A percentile compares a stretch with the other conserved stretches of the same genome.
Evolutionary conservation across 2,329 filamentous ascomycete genomes (phyloP).

Genomic region (Aspergillus phoenicis): DNA sequence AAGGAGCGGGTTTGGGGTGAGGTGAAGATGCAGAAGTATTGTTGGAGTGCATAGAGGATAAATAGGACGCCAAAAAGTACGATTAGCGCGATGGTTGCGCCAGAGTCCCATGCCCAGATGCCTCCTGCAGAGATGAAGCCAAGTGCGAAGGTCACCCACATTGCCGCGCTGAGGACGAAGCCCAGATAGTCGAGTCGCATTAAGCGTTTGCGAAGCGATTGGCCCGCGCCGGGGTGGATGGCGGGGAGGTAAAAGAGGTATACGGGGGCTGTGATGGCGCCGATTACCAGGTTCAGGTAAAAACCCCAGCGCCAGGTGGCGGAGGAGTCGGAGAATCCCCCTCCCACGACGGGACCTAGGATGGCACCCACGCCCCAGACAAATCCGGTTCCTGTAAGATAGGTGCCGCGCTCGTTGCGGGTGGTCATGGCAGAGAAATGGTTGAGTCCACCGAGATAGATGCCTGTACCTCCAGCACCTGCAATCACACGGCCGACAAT

Average conservation of each 20-base stretch:
- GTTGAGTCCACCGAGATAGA: slow-evolving; percentile 25
- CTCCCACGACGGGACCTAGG: slow-evolving; percentile 17
- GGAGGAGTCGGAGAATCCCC: slow-evolving; percentile 17
- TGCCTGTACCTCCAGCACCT: slow-evolving; percentile 34
- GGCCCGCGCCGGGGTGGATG: slow-evolving; percentile 27
- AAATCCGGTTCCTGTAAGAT: slow-evolving; percentile 4
- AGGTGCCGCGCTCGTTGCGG: neutral
- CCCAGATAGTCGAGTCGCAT: slow-evolving; percentile 52
- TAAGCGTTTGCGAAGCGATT: slow-evolving; percentile 26
- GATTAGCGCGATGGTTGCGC: slow-evolving; percentile 19
- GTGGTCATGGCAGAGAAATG: slow-evolving; percentile 11
- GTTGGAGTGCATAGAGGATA: slow-evolving; percentile 51
- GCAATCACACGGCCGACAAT: slow-evolving; percentile 44
- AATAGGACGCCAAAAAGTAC: slow-evolving; percentile 47
- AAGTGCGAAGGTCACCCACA: slow-evolving; percentile 47
- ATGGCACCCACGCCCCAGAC: slow-evolving; percentile 13
- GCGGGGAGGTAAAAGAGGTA: slow-evolving; percentile 50
- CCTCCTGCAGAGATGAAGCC: slow-evolving; percentile 56
- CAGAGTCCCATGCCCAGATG: slow-evolving; percentile 52
- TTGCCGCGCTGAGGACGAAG: slow-evolving; percentile 46
- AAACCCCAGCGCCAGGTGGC: slow-evolving; percentile 45
- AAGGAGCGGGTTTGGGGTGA: slow-evolving; percentile 50
- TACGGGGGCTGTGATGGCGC: slow-evolving; percentile 47
- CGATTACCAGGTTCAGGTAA: slow-evolving; percentile 60
- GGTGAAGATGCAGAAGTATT: slow-evolving; percentile 50